A percentile compares a stretch with the other conserved stretches of the same genome.
Conservation (phyloP, 148 eudicot genomes). For the Oxyria digyna region DNA sequence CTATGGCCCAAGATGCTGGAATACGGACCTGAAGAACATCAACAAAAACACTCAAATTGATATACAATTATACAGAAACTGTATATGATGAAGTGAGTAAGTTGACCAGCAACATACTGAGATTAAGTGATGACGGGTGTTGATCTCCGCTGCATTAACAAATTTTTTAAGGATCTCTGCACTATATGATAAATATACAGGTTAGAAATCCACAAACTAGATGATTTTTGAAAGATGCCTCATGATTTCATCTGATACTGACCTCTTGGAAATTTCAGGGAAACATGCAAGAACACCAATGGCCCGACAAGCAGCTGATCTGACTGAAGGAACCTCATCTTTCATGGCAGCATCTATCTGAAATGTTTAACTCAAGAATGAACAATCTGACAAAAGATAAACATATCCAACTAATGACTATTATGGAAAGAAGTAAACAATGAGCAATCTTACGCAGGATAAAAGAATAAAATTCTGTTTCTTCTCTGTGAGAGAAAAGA, state of each 20-base stretch:
- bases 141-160: conserved; percentile 48
- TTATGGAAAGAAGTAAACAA: background rate
- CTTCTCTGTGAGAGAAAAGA: conserved; percentile 49
- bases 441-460: conserved; percentile 50
- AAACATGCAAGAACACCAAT: conserved; percentile 89
- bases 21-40: conserved; percentile 62
- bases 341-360: conserved; percentile 62
- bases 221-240: background rate
- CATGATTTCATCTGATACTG: background rate
- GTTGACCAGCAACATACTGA: conserved; percentile 23
- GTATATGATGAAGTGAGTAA: background rate
- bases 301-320: conserved; percentile 95
- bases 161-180: conserved; percentile 61
- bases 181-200: conserved; percentile 25
- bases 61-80: background rate
- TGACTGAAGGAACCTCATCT: conserved; percentile 74
- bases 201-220: conserved; percentile 4
- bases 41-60: background rate
- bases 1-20: conserved; percentile 95
- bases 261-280: conserved; percentile 51
- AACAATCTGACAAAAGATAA: background rate
- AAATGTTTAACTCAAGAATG: background rate
- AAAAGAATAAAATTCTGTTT: conserved; percentile 51
- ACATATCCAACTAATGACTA: background rate
- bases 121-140: conserved; percentile 45